Base-by-base conservation (phyloP, 2,329 filamentous ascomycete genomes). In the Fusarium albosuccineum region DNA sequence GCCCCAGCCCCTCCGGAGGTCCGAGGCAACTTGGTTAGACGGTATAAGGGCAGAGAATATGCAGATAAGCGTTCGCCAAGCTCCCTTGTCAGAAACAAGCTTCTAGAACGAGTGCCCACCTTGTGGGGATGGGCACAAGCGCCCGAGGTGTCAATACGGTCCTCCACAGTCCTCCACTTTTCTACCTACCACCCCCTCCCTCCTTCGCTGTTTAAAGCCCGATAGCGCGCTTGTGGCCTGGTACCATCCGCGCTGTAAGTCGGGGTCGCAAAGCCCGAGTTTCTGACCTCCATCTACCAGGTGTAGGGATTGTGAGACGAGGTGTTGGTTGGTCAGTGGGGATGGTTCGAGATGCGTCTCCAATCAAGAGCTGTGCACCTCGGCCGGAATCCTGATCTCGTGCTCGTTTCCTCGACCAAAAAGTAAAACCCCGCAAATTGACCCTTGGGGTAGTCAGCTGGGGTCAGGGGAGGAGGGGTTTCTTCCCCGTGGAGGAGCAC, bases 261-360 rank as follows among this genome's bases (percentile, higher is more conserved):
- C 66, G 66, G 66, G 55, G 16, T 66, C 45, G 9, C 49, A 52
- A 64, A 67, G 39, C 59, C 66, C 63, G 66, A 61, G 55, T 44
- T 69, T 54, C 46, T 42, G 39, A 27, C 34, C 64, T 61, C 17
- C 36, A 60, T 57, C n/a, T 34, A 34, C 49, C 46, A 64, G 52
- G 64, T 27, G 14, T 22, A 39, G 17, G 46, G 46, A 27, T 13
- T 27, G 27, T 17, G n/a, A 39, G 22, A 11, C 34, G 27, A 45
- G 16, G 42, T 42, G 65, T 52, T 67, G 64, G 42, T 42, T 58
- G 27, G 39, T 39, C 29, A 39, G 39, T 44, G 36, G 37, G 33
- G 42, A 30, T 51, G 44, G 16, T 36, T 9, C 17, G 34, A 55
- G 17, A 45, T 50, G 27, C 26, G 44, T 45, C 44, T 27, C 41